A percentile compares a stretch with the other conserved stretches of the same genome.
phyloP scores from a whole-genome alignment of 192 early-diverging fungal species.

The Martensiomyces pterosporus region DNA sequence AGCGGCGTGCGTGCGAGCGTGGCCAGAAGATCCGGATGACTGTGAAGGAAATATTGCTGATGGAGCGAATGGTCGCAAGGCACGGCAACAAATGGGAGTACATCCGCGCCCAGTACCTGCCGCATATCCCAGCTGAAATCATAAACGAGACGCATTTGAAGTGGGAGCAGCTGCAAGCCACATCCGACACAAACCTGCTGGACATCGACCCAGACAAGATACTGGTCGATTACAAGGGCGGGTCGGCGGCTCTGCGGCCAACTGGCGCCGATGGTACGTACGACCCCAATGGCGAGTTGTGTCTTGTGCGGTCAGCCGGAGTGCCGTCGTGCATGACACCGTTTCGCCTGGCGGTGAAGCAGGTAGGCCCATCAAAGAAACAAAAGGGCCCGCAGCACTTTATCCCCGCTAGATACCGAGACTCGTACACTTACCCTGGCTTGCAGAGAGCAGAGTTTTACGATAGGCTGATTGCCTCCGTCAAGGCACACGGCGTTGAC shows the following conservation, averaged over 20 bases:
- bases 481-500: neutral
- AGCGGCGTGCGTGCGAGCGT: neutral
- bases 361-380: too few relatives aligned
- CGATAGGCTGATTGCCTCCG: neutral
- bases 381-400: too few relatives aligned
- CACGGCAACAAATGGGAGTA: slow-evolving; percentile 6
- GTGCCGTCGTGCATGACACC: neutral
- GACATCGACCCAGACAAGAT: slow-evolving; percentile 2
- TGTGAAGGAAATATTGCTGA: neutral
- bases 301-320: neutral
- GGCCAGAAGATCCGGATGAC: neutral
- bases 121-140: neutral
- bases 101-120: neutral
- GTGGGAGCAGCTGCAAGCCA: neutral
- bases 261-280: slow-evolving; percentile 6
- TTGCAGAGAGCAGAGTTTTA: neutral
- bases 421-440: too few relatives aligned
- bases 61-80: neutral
- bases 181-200: neutral
- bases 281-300: slow-evolving; percentile 4
- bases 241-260: slow-evolving; percentile 3
- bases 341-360: slow-evolving; percentile 3
- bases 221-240: slow-evolving; percentile 7
- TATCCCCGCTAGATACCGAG: too few relatives aligned
- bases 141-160: neutral